Evolutionary conservation across 495 filamentous ascomycete species (phyloP).

Genomic region (Xylaria bambusicola): DNA sequence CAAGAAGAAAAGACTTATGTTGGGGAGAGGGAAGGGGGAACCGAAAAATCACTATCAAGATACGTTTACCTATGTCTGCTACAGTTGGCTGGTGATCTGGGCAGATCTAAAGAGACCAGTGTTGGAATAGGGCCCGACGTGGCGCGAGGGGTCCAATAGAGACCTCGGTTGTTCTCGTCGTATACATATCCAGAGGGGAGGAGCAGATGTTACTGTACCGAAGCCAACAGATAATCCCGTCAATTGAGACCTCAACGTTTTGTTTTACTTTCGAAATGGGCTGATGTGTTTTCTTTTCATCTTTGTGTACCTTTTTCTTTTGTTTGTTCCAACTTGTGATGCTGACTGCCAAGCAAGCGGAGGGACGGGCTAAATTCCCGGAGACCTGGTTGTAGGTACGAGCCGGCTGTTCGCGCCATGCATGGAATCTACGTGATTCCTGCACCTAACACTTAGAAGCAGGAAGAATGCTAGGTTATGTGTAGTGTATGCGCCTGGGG

Average conservation of each 20-base stretch:
- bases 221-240: conserved; percentile 9
- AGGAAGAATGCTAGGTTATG: too few relatives aligned
- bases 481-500: too few relatives aligned
- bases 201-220: background rate
- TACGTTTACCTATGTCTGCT: conserved; percentile 18
- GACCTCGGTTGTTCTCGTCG: background rate
- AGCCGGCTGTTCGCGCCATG: background rate
- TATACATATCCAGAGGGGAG: background rate
- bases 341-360: background rate
- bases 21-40: background rate
- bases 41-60: conserved; percentile 8
- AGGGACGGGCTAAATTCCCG: background rate
- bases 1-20: background rate
- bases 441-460: background rate
- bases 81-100: conserved; percentile 6
- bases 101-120: background rate
- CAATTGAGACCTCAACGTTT: conserved; percentile 15
- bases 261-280: background rate
- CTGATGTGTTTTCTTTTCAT: too few relatives aligned
- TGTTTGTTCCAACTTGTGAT: too few relatives aligned
- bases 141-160: background rate
- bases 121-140: background rate
- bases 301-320: too few relatives aligned
- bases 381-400: conserved; percentile 8
- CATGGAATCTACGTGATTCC: background rate